Evolutionary conservation across 164 flowering plant species (phyloP).

Genomic region (Macadamia integrifolia): DNA sequence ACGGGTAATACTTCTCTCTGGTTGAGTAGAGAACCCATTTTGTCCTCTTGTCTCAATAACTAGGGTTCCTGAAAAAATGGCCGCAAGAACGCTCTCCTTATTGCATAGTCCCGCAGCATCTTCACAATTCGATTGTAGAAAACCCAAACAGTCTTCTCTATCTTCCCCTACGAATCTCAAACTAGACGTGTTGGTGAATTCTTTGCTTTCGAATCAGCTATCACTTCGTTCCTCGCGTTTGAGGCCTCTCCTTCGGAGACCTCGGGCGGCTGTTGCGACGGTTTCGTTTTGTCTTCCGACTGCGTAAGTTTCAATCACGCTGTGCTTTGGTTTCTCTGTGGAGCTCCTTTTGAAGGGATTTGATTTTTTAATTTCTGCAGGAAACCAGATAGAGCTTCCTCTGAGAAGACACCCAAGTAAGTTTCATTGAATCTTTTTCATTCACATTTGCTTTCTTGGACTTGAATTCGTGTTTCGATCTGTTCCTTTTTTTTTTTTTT

Average conservation of each 20-base stretch:
- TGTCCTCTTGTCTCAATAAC: not conserved
- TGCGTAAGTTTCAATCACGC: slow-evolving; percentile 22
- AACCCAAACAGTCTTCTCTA: slow-evolving; percentile 5
- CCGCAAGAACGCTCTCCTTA: slow-evolving; percentile 7
- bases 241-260: slow-evolving; percentile 12
- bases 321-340: not conserved
- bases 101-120: slow-evolving; percentile 10
- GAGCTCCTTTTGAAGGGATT: no score
- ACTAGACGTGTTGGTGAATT: slow-evolving; percentile 10
- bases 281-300: slow-evolving; percentile 36
- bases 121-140: slow-evolving; percentile 12
- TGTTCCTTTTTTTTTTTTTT: not conserved
- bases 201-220: slow-evolving; percentile 26
- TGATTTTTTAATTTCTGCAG: slow-evolving; percentile 29
- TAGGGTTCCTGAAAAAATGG: slow-evolving; percentile 23
- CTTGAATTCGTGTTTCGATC: not conserved
- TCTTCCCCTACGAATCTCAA: slow-evolving; percentile 9
- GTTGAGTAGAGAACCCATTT: not conserved
- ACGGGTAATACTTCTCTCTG: not conserved
- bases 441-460: not conserved
- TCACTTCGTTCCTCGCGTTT: slow-evolving; percentile 13
- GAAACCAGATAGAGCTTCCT: slow-evolving; percentile 33
- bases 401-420: slow-evolving; percentile 49
- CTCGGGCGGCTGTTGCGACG: slow-evolving; percentile 13
- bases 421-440: slow-evolving; percentile 9